Base-by-base conservation (phyloP, 257 asterid species). In the Scutellaria galericulata region DNA sequence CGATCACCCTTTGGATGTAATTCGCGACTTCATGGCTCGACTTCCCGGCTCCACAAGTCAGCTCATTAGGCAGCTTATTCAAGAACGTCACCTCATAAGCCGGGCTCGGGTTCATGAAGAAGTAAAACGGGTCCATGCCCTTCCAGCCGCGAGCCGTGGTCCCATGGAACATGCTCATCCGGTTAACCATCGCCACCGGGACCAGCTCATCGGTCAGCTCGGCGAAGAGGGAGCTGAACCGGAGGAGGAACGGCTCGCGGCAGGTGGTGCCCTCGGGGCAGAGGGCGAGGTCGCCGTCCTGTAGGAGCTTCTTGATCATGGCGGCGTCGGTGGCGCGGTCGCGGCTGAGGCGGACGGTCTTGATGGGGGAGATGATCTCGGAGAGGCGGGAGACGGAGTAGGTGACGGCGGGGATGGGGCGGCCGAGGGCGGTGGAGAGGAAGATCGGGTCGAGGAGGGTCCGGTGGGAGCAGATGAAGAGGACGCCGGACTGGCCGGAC, bases 131-230 rank as follows among this genome's bases (percentile, higher is more conserved):
- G 66, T 90, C 96, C 94, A 92, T 72, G 40, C 90, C 96, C 63
- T 92, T 92, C 94, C 92, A 92, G 1, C 97, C 97, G n/a, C 92
- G 79, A 6, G 96, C 96, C 14, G 96, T 89, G 7, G 96, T 92
- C 42, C 98, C 98, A 12, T 92, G 92, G 62, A 92, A 90, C 93
- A 88, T 83, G 81, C 86, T 89, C 96, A 84, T 89, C 54, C 81
- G 71, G 52, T 75, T 84, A 13, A 75, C 27, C 88, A 88, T 88
- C 0, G 96, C 98, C 9, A 92, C 96, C 0, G 96, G 98, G 1
- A 92, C 92, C 0, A 92, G 73, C n/a, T 89, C 80, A 40, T 90
- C 92, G 0, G 98, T 85, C 1, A 92, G 72, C 15, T 89, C 97
- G 0, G 96, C 96, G 14, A 92, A 92, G 15, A 92, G 77, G 0